Evolutionary conservation across 208 protist species (phyloP).

Genomic region (Trypanosoma avium): DNA sequence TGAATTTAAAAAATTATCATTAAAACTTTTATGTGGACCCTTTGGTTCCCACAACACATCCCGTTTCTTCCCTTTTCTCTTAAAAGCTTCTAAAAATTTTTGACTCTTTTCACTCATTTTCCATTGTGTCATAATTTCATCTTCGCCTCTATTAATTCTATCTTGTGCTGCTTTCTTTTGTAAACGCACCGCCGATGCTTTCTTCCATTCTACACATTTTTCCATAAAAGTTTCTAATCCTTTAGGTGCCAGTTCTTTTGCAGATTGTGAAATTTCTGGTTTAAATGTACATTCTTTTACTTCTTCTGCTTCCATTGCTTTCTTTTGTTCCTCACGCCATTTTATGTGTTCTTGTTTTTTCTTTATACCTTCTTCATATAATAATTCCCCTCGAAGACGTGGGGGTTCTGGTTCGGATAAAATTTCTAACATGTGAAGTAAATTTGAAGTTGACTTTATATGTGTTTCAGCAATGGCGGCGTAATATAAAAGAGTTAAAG

Average conservation of each 20-base stretch:
- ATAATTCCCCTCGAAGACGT: slow-evolving; percentile 22
- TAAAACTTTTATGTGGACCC: background rate
- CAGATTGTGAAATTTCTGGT: slow-evolving; percentile 34
- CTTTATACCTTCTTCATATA: slow-evolving; percentile 24
- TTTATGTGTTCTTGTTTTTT: background rate
- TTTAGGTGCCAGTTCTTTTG: slow-evolving; percentile 33
- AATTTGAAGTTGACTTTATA: slow-evolving; percentile 1
- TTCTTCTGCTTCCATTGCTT: slow-evolving; percentile 23
- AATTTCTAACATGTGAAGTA: slow-evolving; percentile 34
- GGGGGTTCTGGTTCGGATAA: slow-evolving; percentile 21
- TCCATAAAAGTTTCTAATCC: slow-evolving; percentile 55
- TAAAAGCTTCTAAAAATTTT: slow-evolving; percentile 2
- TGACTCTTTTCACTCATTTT: slow-evolving; percentile 20
- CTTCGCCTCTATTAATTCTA: slow-evolving; percentile 13
- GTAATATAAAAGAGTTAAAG: slow-evolving; percentile 47
- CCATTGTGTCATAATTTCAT: slow-evolving; percentile 20
- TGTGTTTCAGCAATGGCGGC: slow-evolving; percentile 20
- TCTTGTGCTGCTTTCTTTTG: slow-evolving; percentile 38
- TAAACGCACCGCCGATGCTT: slow-evolving; percentile 29
- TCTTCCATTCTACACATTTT: slow-evolving; percentile 59
- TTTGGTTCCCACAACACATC: slow-evolving; percentile 22
- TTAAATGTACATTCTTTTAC: slow-evolving; percentile 53
- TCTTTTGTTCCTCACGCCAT: slow-evolving; percentile 8
- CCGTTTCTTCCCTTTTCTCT: slow-evolving; percentile 6
- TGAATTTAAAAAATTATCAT: background rate